Evolutionary conservation across 2,329 filamentous ascomycete genomes (phyloP), one percentile per base, ranked within the genome.

Genomic region (Hypoxylon sp.): DNA sequence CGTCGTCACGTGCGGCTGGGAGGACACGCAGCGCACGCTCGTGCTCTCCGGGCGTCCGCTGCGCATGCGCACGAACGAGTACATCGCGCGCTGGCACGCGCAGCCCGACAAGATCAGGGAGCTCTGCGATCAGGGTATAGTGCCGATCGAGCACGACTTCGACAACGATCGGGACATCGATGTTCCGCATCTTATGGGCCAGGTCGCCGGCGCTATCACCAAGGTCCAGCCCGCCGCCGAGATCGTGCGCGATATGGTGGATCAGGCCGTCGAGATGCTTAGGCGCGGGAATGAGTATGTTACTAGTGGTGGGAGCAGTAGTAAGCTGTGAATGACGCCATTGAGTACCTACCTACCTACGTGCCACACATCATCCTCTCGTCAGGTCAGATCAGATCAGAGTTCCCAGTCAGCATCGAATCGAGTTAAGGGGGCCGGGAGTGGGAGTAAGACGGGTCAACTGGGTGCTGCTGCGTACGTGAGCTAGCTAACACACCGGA

Each of bases 171-270:
- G 86, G 46, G 91, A 96, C 29, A 76, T 96, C 8, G 93, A 97
- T 66, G 77, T 89, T 47, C 93, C 93, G 8, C 91, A 93, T 71
- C 69, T 97, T 66, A 97, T 97, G 93, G 93, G 93, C 1, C 91
- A 96, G 75, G 92, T 97, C 6, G 89, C 91, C 1, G 92, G 89
- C 1, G 80, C 86, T 1, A 89, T 97, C 49, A 71, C 75, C 23
- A 84, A 87, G 60, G 83, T 97, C 52, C 85, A 94, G 76, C 91
- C 92, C 0, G 93, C 93, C 0, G 81, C 77, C 35, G 81, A 87
- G 59, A 96, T 97, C 74, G 86, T 97, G n/a, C 81, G 86, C 54
- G 91, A 95, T 61, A 97, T 97, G 91, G 89, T 96, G 7, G 73
- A 75, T 13, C 86, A 92, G 69, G 90, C 90, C 1, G 84, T 86